A percentile compares a stretch with the other conserved stretches of the same genome.
Conservation (phyloP, 805 yeast genomes). For the Debaryomyces castellii region DNA sequence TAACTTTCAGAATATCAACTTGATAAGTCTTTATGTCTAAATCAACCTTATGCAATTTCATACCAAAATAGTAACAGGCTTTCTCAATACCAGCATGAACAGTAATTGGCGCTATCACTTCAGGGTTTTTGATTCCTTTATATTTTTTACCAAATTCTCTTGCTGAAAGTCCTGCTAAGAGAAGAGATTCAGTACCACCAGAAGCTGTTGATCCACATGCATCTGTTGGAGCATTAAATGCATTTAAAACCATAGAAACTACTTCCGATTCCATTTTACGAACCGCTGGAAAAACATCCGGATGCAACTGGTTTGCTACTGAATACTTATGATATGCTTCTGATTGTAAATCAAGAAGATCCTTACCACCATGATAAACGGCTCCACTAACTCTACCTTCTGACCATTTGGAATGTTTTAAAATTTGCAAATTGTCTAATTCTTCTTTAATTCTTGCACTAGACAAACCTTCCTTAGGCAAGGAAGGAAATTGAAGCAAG, state of each 20-base stretch:
- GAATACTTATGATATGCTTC: slow-evolving; percentile 73
- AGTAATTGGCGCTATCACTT: slow-evolving; percentile 84
- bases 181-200: slow-evolving; percentile 93
- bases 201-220: slow-evolving; percentile 77
- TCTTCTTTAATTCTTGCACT: slow-evolving; percentile 47
- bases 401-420: slow-evolving; percentile 79
- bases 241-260: slow-evolving; percentile 80
- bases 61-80: slow-evolving; percentile 88
- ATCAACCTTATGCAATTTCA: slow-evolving; percentile 78
- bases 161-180: slow-evolving; percentile 86
- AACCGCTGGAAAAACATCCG: slow-evolving; percentile 95
- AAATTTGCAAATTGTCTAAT: slow-evolving; percentile 46
- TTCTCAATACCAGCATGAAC: slow-evolving; percentile 95
- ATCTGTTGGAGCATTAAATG: slow-evolving; percentile 73
- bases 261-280: slow-evolving; percentile 96
- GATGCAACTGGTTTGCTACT: slow-evolving; percentile 93
- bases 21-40: slow-evolving; percentile 64
- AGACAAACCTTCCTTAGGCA: slow-evolving; percentile 64
- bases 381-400: slow-evolving; percentile 91
- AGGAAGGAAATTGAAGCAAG: slow-evolving; percentile 40
- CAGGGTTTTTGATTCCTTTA: slow-evolving; percentile 67
- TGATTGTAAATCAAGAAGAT: slow-evolving; percentile 70
- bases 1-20: slow-evolving; percentile 65
- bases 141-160: slow-evolving; percentile 65
- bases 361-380: slow-evolving; percentile 93